Percentiles rank a stretch among this genome's conserved stretches.
Evolutionary conservation across 371 early-diverging fungal species (phyloP).

Genomic region (Cokeromyces recurvatus): DNA sequence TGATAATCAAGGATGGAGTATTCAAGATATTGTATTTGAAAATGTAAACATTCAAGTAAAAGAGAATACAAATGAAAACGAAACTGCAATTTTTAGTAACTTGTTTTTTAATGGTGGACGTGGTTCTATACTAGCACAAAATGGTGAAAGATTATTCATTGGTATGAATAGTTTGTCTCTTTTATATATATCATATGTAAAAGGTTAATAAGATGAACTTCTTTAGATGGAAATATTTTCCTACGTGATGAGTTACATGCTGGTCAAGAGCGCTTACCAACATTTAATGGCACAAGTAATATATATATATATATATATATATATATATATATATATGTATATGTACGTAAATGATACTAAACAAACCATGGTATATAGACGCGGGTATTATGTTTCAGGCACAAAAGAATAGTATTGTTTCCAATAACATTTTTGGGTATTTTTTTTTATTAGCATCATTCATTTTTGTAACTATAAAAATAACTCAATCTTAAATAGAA

Average conservation of each 20-base stretch:
- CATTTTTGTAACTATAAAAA: too few species aligned
- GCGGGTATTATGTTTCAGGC: slow-evolving; percentile 30
- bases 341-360: too few species aligned
- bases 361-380: too few species aligned
- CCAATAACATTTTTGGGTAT: slow-evolving; percentile 45
- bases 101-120: slow-evolving; percentile 35
- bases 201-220: too few species aligned
- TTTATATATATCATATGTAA: too few species aligned
- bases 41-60: slow-evolving; percentile 32
- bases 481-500: too few species aligned
- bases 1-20: slow-evolving; percentile 24
- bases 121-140: slow-evolving; percentile 24
- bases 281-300: slow-evolving; percentile 30
- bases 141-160: slow-evolving; percentile 26
- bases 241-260: slow-evolving; percentile 31
- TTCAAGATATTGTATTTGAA: slow-evolving; percentile 37
- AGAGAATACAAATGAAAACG: slow-evolving; percentile 23
- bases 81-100: slow-evolving; percentile 29
- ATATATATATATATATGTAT: too few species aligned
- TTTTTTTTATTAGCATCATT: too few species aligned
- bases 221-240: slow-evolving; percentile 40
- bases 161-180: slow-evolving; percentile 18
- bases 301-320: background rate
- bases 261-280: slow-evolving; percentile 18
- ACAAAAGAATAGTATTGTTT: slow-evolving; percentile 32